These are phyloP conservation scores for Polychytrium aggregatum DNA, from an alignment of 192 early-diverging fungal species.

Conservation along the genomic window DNA sequence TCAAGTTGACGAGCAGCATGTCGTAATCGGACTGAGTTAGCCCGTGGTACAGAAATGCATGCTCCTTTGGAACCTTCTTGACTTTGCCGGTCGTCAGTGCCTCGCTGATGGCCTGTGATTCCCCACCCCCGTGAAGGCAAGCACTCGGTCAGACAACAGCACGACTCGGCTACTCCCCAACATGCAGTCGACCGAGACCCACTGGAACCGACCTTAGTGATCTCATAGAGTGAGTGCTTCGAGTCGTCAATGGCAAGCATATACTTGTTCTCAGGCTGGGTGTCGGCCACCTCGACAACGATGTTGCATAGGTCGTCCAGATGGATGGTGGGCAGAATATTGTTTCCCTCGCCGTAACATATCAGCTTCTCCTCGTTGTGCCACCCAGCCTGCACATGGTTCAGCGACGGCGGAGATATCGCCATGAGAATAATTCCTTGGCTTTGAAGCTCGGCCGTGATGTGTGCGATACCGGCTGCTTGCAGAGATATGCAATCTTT, in stretches of 20 bases:
- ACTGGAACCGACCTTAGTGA: constrained; percentile 38
- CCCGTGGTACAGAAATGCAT: constrained; percentile 33
- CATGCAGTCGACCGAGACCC: too few species aligned
- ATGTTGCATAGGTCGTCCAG: constrained; percentile 46
- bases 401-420: too few species aligned
- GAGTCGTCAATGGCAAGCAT: constrained; percentile 50
- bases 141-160: too few species aligned
- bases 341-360: constrained; percentile 46
- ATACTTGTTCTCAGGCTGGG: constrained; percentile 34
- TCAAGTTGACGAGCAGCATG: constrained; percentile 39
- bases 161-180: too few species aligned
- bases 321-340: constrained; percentile 43
- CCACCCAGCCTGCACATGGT: constrained; percentile 33
- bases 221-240: constrained; percentile 36
- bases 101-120: constrained; percentile 35
- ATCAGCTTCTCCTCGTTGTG: constrained; percentile 37
- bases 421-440: too few species aligned
- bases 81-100: constrained; percentile 41
- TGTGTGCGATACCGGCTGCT: too few species aligned
- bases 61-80: constrained; percentile 36
- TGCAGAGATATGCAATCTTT: too few species aligned
- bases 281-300: constrained; percentile 44
- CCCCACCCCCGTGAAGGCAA: too few species aligned
- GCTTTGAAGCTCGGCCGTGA: too few species aligned
- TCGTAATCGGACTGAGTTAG: constrained; percentile 43